Percentiles rank a stretch among this genome's conserved stretches.
Evolutionary conservation across 768 basidiomycete genomes (phyloP).

Genomic region (Mycena epipterygia): DNA sequence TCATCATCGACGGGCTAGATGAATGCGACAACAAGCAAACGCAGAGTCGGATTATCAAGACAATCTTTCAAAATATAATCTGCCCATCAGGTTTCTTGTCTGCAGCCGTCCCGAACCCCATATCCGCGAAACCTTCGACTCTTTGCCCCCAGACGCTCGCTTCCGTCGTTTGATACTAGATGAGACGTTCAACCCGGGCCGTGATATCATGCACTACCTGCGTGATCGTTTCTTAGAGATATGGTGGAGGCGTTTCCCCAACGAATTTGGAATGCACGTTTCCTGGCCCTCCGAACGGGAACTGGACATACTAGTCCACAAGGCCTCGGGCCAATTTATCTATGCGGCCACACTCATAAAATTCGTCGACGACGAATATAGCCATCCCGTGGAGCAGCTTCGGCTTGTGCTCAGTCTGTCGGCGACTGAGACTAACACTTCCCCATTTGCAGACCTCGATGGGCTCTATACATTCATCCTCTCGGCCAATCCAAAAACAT

Average conservation of each 20-base stretch:
- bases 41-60: constrained; percentile 3
- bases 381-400: constrained; percentile 15
- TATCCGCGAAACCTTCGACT: constrained; percentile 7
- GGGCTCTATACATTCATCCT: constrained; percentile 34
- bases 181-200: background rate
- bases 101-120: constrained; percentile 14
- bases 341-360: constrained; percentile 44
- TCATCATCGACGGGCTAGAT: constrained; percentile 8
- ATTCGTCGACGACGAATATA: constrained; percentile 37
- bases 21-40: background rate
- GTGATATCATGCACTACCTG: constrained; percentile 1
- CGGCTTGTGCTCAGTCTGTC: constrained; percentile 5
- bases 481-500: constrained; percentile 10
- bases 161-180: background rate
- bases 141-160: background rate
- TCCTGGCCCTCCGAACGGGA: constrained; percentile 24
- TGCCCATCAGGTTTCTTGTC: background rate
- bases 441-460: constrained; percentile 31
- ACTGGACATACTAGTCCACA: constrained; percentile 30
- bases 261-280: background rate
- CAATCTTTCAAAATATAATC: background rate
- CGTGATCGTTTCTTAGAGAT: background rate
- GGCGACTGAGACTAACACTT: background rate
- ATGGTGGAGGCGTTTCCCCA: background rate
- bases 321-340: constrained; percentile 40